A percentile compares a stretch with the other conserved stretches of the same genome.
phyloP scores from a whole-genome alignment of 805 yeast genomes.

The Hanseniaspora vineae region DNA sequence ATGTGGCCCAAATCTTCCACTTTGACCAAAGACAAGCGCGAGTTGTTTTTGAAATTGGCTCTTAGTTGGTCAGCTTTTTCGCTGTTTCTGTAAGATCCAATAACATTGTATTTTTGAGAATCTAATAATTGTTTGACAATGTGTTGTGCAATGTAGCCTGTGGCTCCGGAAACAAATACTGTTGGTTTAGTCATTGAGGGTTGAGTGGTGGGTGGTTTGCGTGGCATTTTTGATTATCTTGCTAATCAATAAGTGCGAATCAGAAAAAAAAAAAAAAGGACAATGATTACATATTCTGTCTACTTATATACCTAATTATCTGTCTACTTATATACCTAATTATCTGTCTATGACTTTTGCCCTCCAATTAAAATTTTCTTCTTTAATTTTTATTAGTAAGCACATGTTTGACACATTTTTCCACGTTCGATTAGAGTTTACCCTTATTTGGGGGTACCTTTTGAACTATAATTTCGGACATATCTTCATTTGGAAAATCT shows the following conservation, averaged over 20 bases:
- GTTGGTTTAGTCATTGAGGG: constrained; percentile 4
- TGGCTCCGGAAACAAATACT: constrained; percentile 27
- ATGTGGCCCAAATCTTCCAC: constrained; percentile 19
- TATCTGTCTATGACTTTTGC: too few species aligned
- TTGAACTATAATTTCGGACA: too few species aligned
- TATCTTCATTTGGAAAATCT: too few species aligned
- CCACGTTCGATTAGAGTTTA: too few species aligned
- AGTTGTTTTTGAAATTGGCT: constrained; percentile 5
- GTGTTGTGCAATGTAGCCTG: constrained; percentile 37
- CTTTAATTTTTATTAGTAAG: too few species aligned
- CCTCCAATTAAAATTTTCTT: too few species aligned
- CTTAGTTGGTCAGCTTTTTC: constrained; percentile 27
- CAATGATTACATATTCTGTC: too few species aligned
- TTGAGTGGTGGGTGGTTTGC: not conserved
- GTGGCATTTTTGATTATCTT: not conserved
- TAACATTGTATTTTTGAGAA: constrained; percentile 25
- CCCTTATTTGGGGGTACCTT: too few species aligned
- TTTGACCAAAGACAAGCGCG: constrained; percentile 16
- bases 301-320: too few species aligned
- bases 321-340: too few species aligned
- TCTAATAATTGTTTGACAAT: constrained; percentile 27
- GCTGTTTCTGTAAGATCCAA: constrained; percentile 34
- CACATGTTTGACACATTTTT: too few species aligned
- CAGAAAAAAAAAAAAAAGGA: not conserved
- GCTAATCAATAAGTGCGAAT: constrained; percentile 12